Evolutionary conservation across 148 eudicot genomes (phyloP).

Genomic region (Chenopodium album): DNA sequence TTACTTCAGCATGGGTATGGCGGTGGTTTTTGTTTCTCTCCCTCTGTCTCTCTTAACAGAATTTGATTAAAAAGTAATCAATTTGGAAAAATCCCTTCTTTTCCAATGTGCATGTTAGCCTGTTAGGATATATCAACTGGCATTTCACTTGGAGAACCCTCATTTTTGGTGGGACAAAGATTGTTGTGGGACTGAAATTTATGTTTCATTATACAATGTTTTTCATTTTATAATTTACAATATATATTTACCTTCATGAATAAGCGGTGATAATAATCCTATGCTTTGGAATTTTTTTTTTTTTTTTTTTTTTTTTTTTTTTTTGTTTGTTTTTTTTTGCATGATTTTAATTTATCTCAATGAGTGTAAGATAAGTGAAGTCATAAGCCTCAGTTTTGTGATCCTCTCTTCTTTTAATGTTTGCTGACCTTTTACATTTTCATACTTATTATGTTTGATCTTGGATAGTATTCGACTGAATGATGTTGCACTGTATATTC

Average conservation of each 20-base stretch:
- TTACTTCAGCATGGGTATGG: slow-evolving; percentile 96
- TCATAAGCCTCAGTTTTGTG: too few relatives aligned
- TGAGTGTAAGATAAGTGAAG: too few relatives aligned
- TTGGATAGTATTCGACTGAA: too few relatives aligned
- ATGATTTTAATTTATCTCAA: too few relatives aligned
- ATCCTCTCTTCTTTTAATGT: background rate
- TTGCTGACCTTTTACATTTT: background rate
- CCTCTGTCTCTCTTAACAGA: background rate
- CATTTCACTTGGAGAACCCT: background rate
- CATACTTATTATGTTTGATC: background rate
- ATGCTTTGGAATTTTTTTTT: too few relatives aligned
- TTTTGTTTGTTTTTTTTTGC: too few relatives aligned
- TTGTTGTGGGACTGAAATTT: background rate
- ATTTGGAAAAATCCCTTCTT: background rate
- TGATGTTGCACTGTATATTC: background rate
- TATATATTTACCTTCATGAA: too few relatives aligned
- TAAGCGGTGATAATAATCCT: too few relatives aligned
- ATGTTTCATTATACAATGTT: background rate
- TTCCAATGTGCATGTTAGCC: background rate
- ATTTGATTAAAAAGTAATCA: background rate
- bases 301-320: too few relatives aligned
- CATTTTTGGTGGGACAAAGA: too few relatives aligned
- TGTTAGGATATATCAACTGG: background rate
- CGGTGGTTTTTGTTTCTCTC: background rate
- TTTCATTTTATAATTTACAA: too few relatives aligned